These are phyloP conservation scores for Primulina tabacum DNA, from an alignment of 257 asterid genomes.

Conservation along the genomic window DNA sequence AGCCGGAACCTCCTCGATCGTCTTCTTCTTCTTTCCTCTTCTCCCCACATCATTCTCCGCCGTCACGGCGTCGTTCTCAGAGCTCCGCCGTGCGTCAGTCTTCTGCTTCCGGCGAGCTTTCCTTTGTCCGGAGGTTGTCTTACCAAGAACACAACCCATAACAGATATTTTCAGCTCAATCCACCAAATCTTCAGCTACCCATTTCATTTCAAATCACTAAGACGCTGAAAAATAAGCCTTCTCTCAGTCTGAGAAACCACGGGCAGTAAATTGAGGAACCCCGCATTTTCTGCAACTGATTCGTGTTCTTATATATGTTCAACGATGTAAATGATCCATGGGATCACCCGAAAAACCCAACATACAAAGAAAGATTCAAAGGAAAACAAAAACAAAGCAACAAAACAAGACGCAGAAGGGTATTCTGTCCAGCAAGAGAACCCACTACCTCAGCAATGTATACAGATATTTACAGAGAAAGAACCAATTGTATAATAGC, in stretches of 20 bases:
- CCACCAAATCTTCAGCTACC: constrained; percentile 15
- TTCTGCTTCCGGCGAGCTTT: constrained; percentile 33
- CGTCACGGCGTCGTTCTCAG: constrained; percentile 23
- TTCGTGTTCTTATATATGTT: not conserved
- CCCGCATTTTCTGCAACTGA: constrained; percentile 27
- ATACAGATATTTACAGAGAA: constrained; percentile 19
- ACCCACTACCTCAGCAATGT: constrained; percentile 1
- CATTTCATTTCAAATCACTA: constrained; percentile 20
- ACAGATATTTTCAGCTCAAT: constrained; percentile 15
- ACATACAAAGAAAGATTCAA: constrained; percentile 9
- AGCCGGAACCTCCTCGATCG: constrained; percentile 30
- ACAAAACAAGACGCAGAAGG: constrained; percentile 3
- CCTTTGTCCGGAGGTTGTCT: constrained; percentile 29
- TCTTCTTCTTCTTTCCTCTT: constrained; percentile 19
- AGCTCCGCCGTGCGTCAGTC: constrained; percentile 9
- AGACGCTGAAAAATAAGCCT: not conserved
- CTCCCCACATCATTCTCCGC: constrained; percentile 19
- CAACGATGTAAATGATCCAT: constrained; percentile 10
- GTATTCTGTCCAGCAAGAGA: constrained; percentile 26
- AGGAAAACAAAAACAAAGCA: not conserved
- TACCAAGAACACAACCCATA: constrained; percentile 70
- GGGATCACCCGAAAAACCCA: constrained; percentile 18
- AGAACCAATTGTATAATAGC: constrained; percentile 23
- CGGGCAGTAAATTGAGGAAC: constrained; percentile 13
- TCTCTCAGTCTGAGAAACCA: constrained; percentile 6